Percentiles rank a stretch among this genome's conserved stretches.
Evolutionary conservation across 441 rosid species (phyloP).

Genomic region (Syzygium malaccense): DNA sequence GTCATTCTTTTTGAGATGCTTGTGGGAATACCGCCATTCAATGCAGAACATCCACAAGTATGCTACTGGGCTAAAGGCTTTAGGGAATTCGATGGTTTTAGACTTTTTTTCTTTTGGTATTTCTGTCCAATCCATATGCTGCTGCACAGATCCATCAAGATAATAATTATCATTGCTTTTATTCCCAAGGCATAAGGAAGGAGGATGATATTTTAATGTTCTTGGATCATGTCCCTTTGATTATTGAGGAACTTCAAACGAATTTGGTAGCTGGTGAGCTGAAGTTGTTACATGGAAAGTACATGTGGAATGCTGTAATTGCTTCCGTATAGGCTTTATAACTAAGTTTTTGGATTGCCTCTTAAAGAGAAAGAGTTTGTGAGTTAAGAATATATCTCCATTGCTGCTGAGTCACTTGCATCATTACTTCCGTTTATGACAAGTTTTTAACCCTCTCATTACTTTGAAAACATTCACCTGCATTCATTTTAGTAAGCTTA

Average conservation of each 20-base stretch:
- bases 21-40: slow-evolving; percentile 93
- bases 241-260: background rate
- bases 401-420: background rate
- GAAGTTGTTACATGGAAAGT: background rate
- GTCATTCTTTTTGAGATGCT: slow-evolving; percentile 88
- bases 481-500: background rate
- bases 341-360: background rate
- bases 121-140: background rate
- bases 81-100: background rate
- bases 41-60: slow-evolving; percentile 92
- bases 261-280: background rate
- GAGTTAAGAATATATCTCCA: background rate
- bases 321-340: background rate
- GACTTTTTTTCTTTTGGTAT: background rate
- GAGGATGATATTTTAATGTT: background rate
- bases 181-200: background rate
- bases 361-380: background rate
- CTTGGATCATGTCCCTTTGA: background rate
- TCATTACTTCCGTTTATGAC: background rate
- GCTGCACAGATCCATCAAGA: background rate
- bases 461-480: background rate
- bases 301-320: background rate
- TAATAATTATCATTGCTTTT: background rate
- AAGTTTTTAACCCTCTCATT: background rate
- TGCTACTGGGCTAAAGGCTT: background rate